phyloP scores from a whole-genome alignment of 208 protist species.

The Trypanosoma conorhini region DNA sequence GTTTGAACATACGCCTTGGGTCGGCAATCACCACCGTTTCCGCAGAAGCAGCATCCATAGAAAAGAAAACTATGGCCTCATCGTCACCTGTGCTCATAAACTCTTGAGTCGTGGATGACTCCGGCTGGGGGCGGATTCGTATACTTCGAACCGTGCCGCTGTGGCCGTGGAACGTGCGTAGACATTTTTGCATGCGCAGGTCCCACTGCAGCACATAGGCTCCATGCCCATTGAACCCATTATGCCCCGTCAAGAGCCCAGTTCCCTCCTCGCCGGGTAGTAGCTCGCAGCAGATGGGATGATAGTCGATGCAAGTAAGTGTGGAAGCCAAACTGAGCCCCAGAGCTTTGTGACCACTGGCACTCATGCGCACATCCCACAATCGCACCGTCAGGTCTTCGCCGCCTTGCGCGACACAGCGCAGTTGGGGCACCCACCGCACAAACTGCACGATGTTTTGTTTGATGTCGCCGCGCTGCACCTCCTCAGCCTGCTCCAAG shows the following conservation, averaged over 20 bases:
- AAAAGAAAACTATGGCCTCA: constrained; percentile 50
- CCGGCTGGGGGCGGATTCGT: constrained; percentile 24
- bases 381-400: constrained; percentile 67
- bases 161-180: constrained; percentile 55
- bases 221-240: constrained; percentile 65
- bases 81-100: constrained; percentile 67
- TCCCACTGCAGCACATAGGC: constrained; percentile 73
- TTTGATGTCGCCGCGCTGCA: constrained; percentile 69
- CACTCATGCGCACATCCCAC: constrained; percentile 66
- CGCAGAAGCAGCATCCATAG: constrained; percentile 27
- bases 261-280: constrained; percentile 6
- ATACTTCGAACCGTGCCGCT: constrained; percentile 47
- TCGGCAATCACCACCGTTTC: constrained; percentile 31
- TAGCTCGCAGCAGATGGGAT: constrained; percentile 56
- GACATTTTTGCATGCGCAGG: constrained; percentile 49
- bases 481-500: constrained; percentile 43
- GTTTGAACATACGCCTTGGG: constrained; percentile 18
- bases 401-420: constrained; percentile 69
- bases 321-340: constrained; percentile 48
- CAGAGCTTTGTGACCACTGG: constrained; percentile 14
- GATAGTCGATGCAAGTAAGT: constrained; percentile 66
- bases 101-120: constrained; percentile 23
- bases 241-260: constrained; percentile 70
- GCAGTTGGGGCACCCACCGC: constrained; percentile 49
- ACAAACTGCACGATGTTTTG: constrained; percentile 80